Evolutionary conservation across 192 early-diverging fungal species (phyloP).

Genomic region (Dissophora globulifera): DNA sequence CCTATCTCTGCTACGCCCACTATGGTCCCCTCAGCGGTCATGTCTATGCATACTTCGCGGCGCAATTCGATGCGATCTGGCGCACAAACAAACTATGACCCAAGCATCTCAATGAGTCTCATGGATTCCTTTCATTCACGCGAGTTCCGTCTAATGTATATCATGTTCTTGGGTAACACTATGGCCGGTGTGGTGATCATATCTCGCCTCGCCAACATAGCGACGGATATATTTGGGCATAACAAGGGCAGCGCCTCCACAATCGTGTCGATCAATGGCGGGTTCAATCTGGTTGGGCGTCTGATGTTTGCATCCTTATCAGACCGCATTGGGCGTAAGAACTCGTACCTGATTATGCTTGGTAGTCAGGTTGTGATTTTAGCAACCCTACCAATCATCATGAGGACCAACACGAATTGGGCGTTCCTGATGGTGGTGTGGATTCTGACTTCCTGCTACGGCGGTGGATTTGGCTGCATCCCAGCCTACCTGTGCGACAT

Average conservation of each 20-base stretch:
- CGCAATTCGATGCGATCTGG: conserved; percentile 19
- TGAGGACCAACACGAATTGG: conserved; percentile 62
- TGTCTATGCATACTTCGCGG: conserved; percentile 20
- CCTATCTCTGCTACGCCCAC: conserved; percentile 26
- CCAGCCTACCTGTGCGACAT: conserved; percentile 80
- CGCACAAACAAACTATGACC: conserved; percentile 15
- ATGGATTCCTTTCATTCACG: conserved; percentile 64
- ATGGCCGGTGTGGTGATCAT: conserved; percentile 70
- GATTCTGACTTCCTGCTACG: conserved; percentile 76
- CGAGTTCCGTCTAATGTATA: conserved; percentile 71
- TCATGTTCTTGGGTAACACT: conserved; percentile 69
- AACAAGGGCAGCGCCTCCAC: conserved; percentile 54
- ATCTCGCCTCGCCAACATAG: conserved; percentile 66
- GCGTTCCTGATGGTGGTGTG: conserved; percentile 69
- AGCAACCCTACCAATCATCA: conserved; percentile 62
- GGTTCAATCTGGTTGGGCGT: conserved; percentile 68
- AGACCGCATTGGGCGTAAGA: conserved; percentile 71
- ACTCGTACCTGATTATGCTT: conserved; percentile 71
- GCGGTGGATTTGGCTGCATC: conserved; percentile 81
- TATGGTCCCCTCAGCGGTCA: conserved; percentile 16
- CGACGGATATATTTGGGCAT: conserved; percentile 62
- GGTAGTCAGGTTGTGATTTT: conserved; percentile 69
- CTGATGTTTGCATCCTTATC: conserved; percentile 66
- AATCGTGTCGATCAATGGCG: conserved; percentile 70
- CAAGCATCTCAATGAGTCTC: conserved; percentile 61